phyloP scores from a whole-genome alignment of 179 eudicot genomes.

The Silene vulgaris region DNA sequence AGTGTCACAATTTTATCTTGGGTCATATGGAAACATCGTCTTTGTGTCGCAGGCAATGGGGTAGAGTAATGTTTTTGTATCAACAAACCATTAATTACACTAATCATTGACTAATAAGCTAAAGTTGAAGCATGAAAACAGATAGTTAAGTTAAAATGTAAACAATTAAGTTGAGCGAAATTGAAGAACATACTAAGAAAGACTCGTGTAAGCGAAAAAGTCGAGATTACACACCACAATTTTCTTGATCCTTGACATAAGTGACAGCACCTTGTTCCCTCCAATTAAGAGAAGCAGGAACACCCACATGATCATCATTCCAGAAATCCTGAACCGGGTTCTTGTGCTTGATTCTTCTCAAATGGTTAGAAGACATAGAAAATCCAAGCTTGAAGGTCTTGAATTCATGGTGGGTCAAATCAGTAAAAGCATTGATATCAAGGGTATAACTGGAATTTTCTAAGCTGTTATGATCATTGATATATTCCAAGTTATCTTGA shows the following conservation, averaged over 20 bases:
- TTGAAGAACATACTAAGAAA: too few relatives aligned
- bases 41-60: too few relatives aligned
- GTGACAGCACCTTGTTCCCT: constrained; percentile 79
- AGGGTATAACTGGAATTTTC: constrained; percentile 52
- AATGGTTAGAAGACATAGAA: constrained; percentile 30
- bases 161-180: too few relatives aligned
- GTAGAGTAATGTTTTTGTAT: too few relatives aligned
- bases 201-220: background rate
- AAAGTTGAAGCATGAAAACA: too few relatives aligned
- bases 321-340: constrained; percentile 19
- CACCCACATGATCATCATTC: constrained; percentile 15
- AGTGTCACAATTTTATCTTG: too few relatives aligned
- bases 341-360: constrained; percentile 30
- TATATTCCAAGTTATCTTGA: constrained; percentile 53
- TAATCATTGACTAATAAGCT: too few relatives aligned
- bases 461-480: constrained; percentile 44
- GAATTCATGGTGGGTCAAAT: constrained; percentile 85
- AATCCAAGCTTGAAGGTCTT: constrained; percentile 56
- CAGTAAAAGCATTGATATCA: constrained; percentile 68
- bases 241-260: constrained; percentile 78
- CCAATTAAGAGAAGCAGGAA: constrained; percentile 82
- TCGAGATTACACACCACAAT: constrained; percentile 59
- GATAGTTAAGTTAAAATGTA: too few relatives aligned
- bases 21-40: too few relatives aligned
- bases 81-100: background rate